Base-by-base conservation (phyloP, 139 green algal genomes). In the Tetradesmus lagerheimii region DNA sequence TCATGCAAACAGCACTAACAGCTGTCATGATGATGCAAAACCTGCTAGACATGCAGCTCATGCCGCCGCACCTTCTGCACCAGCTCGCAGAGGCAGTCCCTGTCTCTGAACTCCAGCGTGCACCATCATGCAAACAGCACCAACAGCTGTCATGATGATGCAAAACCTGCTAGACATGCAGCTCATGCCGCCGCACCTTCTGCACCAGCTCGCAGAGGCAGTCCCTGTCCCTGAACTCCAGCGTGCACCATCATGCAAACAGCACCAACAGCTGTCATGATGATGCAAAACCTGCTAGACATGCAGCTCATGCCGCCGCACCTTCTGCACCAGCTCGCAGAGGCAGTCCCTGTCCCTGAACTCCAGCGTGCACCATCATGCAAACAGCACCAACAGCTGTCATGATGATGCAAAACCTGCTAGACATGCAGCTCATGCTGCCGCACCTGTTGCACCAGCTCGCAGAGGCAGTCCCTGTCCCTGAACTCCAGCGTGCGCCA, bases 161-260 rank as follows among this genome's bases (percentile, higher is more conserved):
- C n/a, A n/a, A n/a, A 27, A 12, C 66, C 29, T 37, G 4, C 15
- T 25, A 25, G 50, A 5, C 11, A 64, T 2, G 16, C 12, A 20
- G 37, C 29, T 16, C 66, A 76, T 27, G 6, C 66, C 11, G 29
- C 66, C 66, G 29, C 66, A 34, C 66, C 66, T 76, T 12, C 29
- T 76, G 66, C 62, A 99, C 95, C 93, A 92, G 94, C 87, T 98
- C 95, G 90, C 94, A 99, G 92, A 98, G 96, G 39, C 94, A 93
- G 92, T 97, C 93, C 74, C 94, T 91, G 87, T 95, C 92, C 34
- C 89, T 76, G 67, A 80, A 83, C 37, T 88, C 79, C 11, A 84
- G 53, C 50, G 3, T 2, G 50, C 50, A 34, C 6, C 62, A 15
- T 98, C 53, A n/a, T n/a, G 14, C 45, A 57, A 57, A 12, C 45